Evolutionary conservation across 192 early-diverging fungal genomes (phyloP).

Genomic region (Rhizophlyctis rosea): DNA sequence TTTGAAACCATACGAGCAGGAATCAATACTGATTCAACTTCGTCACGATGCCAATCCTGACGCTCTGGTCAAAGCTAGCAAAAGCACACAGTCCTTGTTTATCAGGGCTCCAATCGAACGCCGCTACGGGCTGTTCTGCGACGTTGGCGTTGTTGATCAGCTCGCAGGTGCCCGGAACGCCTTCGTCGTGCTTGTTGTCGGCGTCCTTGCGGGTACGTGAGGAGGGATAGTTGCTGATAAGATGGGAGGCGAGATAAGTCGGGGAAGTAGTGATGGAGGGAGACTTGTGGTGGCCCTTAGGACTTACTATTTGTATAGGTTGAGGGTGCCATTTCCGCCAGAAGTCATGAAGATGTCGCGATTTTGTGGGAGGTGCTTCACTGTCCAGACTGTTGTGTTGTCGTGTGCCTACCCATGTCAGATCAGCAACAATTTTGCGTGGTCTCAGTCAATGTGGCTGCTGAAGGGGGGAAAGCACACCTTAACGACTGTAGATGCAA

Average conservation of each 20-base stretch:
- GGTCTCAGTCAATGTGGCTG: background rate
- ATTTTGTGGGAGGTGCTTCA: slow-evolving; percentile 61
- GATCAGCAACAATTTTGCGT: slow-evolving; percentile 2
- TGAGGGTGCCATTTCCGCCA: slow-evolving; percentile 55
- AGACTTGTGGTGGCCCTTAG: background rate
- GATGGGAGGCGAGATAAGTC: background rate
- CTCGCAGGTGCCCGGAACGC: slow-evolving; percentile 47
- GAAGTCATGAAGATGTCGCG: slow-evolving; percentile 63
- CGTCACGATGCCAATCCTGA: slow-evolving; percentile 63
- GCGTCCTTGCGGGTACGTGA: slow-evolving; percentile 39
- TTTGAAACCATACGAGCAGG: too few relatives aligned
- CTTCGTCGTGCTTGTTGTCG: slow-evolving; percentile 29
- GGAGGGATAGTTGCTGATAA: slow-evolving; percentile 46
- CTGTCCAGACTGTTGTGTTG: slow-evolving; percentile 64
- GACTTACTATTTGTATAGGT: slow-evolving; percentile 60
- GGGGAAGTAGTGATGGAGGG: background rate
- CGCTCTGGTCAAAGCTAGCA: slow-evolving; percentile 63
- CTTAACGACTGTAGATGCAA: slow-evolving; percentile 41
- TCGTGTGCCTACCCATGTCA: slow-evolving; percentile 28
- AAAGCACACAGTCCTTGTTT: slow-evolving; percentile 64
- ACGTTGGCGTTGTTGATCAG: slow-evolving; percentile 41
- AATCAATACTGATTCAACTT: slow-evolving; percentile 36
- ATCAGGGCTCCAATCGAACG: slow-evolving; percentile 65
- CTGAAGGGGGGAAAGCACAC: slow-evolving; percentile 15
- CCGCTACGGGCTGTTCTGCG: slow-evolving; percentile 65